Evolutionary conservation across 108 stramenopile genomes (phyloP).

Genomic region (Skeletonema marinoi): DNA sequence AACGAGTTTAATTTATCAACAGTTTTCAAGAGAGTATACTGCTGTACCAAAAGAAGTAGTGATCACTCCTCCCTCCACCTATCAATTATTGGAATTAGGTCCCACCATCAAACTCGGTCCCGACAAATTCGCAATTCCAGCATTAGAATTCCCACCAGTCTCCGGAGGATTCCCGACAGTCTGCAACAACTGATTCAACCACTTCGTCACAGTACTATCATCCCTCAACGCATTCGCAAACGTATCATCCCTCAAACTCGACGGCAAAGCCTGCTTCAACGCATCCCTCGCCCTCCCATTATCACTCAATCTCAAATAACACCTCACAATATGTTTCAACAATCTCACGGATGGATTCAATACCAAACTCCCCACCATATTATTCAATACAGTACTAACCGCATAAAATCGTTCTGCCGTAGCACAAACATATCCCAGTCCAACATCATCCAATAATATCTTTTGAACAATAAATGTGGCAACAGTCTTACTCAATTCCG

Average conservation of each 20-base stretch:
- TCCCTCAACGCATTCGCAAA: conserved; percentile 81
- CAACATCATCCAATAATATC: conserved; percentile 96
- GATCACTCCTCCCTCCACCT: too few species aligned
- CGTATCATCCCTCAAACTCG: conserved; percentile 87
- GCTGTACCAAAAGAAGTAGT: too few species aligned
- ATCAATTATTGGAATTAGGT: not conserved
- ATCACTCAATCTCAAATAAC: conserved; percentile 95
- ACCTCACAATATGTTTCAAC: conserved; percentile 98
- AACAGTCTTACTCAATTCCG: conserved; percentile 96
- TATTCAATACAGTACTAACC: conserved; percentile 90
- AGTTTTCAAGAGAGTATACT: not conserved
- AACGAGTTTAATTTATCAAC: not conserved
- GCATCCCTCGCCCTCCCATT: conserved; percentile 95
- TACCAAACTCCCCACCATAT: conserved; percentile 93
- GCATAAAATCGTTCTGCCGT: conserved; percentile 99
- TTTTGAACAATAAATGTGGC: conserved; percentile 99
- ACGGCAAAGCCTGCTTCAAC: conserved; percentile 91
- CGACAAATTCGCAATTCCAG: not conserved
- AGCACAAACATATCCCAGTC: conserved; percentile 98
- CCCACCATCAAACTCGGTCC: conserved; percentile 6
- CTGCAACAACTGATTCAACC: conserved; percentile 83
- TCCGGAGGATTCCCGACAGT: conserved; percentile 54
- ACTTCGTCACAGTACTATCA: conserved; percentile 91
- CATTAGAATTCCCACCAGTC: not conserved
- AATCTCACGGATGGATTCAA: conserved; percentile 89